These are phyloP conservation scores for Maudiozyma pseudohumilis DNA, from an alignment of 805 yeast genomes.

Conservation along the genomic window DNA sequence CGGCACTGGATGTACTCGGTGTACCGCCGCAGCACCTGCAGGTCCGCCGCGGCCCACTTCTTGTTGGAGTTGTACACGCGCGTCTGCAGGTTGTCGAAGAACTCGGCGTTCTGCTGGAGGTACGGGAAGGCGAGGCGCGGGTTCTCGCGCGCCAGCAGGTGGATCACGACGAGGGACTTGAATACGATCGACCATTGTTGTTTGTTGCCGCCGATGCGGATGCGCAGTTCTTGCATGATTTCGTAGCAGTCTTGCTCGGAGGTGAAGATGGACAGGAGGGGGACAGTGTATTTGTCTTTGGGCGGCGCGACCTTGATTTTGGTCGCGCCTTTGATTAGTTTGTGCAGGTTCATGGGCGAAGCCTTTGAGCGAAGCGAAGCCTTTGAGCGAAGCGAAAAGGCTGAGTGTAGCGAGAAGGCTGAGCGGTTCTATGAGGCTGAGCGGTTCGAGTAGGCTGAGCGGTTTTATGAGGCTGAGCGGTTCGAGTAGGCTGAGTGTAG, in stretches of 20 bases:
- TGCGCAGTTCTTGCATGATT: slow-evolving; percentile 53
- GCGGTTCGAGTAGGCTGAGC: too few species aligned
- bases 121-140: slow-evolving; percentile 38
- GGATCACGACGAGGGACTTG: slow-evolving; percentile 76
- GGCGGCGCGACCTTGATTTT: slow-evolving; percentile 88
- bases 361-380: not conserved
- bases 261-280: slow-evolving; percentile 49
- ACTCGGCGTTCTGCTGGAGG: slow-evolving; percentile 35
- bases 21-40: slow-evolving; percentile 53
- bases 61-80: slow-evolving; percentile 17
- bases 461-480: too few species aligned
- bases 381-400: too few species aligned
- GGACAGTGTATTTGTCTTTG: slow-evolving; percentile 90
- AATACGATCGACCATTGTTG: slow-evolving; percentile 81
- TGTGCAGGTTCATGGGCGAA: slow-evolving; percentile 46
- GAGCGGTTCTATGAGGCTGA: too few species aligned
- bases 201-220: slow-evolving; percentile 61
- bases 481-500: too few species aligned
- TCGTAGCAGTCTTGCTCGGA: slow-evolving; percentile 42
- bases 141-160: slow-evolving; percentile 76
- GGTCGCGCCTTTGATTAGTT: slow-evolving; percentile 70
- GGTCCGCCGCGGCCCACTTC: slow-evolving; percentile 34
- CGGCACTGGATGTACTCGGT: slow-evolving; percentile 60
- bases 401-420: too few species aligned
- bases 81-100: slow-evolving; percentile 34